phyloP scores from a whole-genome alignment of 352 stramenopile genomes.

The Phytophthora meadii region DNA sequence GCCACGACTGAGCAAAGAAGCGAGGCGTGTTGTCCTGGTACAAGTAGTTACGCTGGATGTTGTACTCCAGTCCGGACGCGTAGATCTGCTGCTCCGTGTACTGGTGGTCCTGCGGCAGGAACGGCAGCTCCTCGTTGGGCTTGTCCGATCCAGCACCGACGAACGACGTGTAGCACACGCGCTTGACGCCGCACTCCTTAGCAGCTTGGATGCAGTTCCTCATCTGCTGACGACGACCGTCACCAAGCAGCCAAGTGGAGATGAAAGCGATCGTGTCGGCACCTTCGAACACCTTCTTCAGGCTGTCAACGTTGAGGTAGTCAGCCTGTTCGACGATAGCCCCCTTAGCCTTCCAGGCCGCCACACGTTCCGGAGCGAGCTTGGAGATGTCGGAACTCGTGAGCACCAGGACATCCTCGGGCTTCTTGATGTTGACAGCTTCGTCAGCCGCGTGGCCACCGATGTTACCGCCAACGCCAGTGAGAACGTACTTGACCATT shows the following conservation, averaged over 20 bases:
- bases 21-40: constrained; percentile 45
- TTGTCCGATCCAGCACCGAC: constrained; percentile 25
- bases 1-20: constrained; percentile 31
- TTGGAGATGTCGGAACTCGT: constrained; percentile 33
- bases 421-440: constrained; percentile 29
- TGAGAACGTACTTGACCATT: constrained; percentile 41
- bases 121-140: constrained; percentile 35
- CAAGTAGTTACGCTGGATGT: constrained; percentile 46
- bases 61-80: constrained; percentile 35
- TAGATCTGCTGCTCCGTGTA: constrained; percentile 28
- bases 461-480: constrained; percentile 37
- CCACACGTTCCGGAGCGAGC: constrained; percentile 16
- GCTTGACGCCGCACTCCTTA: constrained; percentile 33
- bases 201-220: constrained; percentile 27
- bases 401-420: constrained; percentile 26
- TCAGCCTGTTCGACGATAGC: constrained; percentile 20
- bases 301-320: constrained; percentile 30
- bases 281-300: constrained; percentile 35
- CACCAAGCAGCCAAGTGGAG: constrained; percentile 33
- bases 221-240: constrained; percentile 27
- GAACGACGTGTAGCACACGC: constrained; percentile 43
- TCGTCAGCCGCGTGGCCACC: constrained; percentile 33
- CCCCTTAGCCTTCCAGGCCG: constrained; percentile 23
- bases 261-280: constrained; percentile 31
- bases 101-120: constrained; percentile 41